Evolutionary conservation across 179 eudicot species (phyloP).

Genomic region (Silene noctiflora): DNA sequence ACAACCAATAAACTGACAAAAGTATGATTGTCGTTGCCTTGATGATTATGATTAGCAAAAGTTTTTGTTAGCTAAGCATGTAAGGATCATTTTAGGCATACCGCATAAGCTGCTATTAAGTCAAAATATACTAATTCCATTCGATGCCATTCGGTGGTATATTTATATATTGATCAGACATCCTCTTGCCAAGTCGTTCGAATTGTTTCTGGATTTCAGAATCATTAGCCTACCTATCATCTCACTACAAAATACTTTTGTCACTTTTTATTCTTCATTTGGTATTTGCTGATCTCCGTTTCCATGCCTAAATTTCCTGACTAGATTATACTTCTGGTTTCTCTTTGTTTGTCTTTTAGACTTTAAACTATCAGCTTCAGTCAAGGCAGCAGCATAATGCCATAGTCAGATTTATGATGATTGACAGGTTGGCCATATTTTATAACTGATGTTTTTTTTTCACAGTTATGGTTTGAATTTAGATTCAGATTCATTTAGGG

Average conservation of each 20-base stretch:
- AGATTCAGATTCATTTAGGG: not conserved
- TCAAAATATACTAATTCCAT: no score
- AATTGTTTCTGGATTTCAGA: no score
- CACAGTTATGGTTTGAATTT: constrained; percentile 2
- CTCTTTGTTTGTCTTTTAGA: constrained; percentile 39
- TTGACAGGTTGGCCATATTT: constrained; percentile 59
- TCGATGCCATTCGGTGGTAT: no score
- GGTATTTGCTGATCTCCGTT: not conserved
- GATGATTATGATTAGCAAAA: not conserved
- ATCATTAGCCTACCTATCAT: not conserved
- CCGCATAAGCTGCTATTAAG: no score
- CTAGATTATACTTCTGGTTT: not conserved
- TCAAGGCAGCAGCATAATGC: constrained; percentile 38
- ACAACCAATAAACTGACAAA: not conserved
- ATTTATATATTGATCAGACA: no score
- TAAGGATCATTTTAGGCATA: no score
- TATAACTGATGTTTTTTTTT: not conserved
- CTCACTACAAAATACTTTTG: not conserved
- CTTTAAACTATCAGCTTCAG: constrained; percentile 45
- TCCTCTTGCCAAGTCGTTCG: no score
- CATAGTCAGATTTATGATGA: constrained; percentile 61
- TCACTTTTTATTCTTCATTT: not conserved
- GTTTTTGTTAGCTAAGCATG: no score
- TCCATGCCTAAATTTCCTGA: not conserved
- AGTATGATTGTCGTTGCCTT: not conserved